Conservation (phyloP, 495 filamentous ascomycete species). For the Trypethelium eluteriae region DNA sequence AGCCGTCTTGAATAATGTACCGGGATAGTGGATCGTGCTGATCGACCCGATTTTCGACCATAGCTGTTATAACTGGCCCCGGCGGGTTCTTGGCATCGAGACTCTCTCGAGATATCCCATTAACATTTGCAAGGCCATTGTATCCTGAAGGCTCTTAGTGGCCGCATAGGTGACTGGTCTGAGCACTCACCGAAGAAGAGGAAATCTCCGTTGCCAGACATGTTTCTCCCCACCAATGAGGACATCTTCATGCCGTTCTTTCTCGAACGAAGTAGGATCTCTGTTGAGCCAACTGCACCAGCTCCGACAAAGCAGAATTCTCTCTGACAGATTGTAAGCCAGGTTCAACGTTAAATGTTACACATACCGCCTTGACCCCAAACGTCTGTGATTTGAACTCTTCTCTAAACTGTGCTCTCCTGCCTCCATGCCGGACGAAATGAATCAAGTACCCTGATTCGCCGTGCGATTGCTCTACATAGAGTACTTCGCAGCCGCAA, state of each 20-base stretch:
- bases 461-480: neutral
- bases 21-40: constrained; percentile 3
- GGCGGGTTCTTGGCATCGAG: neutral
- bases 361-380: constrained; percentile 3
- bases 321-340: constrained; percentile 1
- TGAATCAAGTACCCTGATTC: constrained; percentile 4
- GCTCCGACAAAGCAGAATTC: constrained; percentile 5
- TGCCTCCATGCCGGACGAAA: neutral
- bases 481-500: neutral
- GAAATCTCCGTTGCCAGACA: constrained; percentile 9
- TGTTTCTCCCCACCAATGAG: neutral
- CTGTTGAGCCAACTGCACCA: constrained; percentile 1
- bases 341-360: neutral
- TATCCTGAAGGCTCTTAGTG: neutral
- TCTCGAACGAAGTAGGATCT: neutral
- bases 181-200: neutral
- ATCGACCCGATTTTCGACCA: constrained; percentile 2
- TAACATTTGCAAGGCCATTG: neutral
- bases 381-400: constrained; percentile 3
- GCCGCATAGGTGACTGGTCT: neutral
- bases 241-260: constrained; percentile 3
- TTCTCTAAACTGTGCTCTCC: neutral
- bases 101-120: neutral
- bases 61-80: constrained; percentile 6
- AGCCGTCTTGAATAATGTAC: neutral